These are phyloP conservation scores for Aspergillus cavernicola DNA, from an alignment of 495 filamentous ascomycete species.

Conservation along the genomic window DNA sequence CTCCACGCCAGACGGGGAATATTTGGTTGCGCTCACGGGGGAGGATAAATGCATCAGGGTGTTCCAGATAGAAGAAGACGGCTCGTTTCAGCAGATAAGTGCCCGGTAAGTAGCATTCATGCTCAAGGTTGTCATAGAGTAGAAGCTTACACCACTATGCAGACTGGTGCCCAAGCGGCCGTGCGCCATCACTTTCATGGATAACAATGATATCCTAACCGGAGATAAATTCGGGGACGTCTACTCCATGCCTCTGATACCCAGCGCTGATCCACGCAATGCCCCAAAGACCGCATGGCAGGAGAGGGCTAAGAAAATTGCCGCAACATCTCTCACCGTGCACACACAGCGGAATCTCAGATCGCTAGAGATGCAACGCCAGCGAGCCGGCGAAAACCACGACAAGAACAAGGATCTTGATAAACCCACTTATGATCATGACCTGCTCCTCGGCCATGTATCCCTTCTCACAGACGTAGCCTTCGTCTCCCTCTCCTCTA, in stretches of 20 bases:
- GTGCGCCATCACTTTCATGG: conserved; percentile 65
- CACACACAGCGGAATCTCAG: conserved; percentile 76
- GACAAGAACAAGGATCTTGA: conserved; percentile 35
- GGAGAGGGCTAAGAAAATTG: conserved; percentile 39
- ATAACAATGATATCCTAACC: conserved; percentile 66
- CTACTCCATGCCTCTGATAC: conserved; percentile 77
- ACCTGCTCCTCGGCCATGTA: conserved; percentile 83
- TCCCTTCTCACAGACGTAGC: conserved; percentile 81
- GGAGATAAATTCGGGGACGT: conserved; percentile 97
- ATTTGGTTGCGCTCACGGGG: conserved; percentile 73
- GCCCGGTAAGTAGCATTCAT: conserved; percentile 56
- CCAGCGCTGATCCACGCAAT: conserved; percentile 31
- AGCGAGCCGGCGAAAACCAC: conserved; percentile 44
- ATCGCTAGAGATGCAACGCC: conserved; percentile 69
- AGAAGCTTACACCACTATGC: conserved; percentile 13
- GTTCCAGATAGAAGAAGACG: conserved; percentile 59
- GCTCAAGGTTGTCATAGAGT: neutral
- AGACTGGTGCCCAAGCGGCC: conserved; percentile 89
- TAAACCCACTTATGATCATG: conserved; percentile 59
- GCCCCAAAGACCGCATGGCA: conserved; percentile 13
- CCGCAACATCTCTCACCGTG: conserved; percentile 72
- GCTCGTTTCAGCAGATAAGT: conserved; percentile 63
- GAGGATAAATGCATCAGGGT: conserved; percentile 91
- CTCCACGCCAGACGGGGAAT: conserved; percentile 54
- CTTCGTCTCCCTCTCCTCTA: conserved; percentile 37